These are phyloP conservation scores for Prunus armeniaca DNA, from an alignment of 306 rosid species.

Conservation along the genomic window DNA sequence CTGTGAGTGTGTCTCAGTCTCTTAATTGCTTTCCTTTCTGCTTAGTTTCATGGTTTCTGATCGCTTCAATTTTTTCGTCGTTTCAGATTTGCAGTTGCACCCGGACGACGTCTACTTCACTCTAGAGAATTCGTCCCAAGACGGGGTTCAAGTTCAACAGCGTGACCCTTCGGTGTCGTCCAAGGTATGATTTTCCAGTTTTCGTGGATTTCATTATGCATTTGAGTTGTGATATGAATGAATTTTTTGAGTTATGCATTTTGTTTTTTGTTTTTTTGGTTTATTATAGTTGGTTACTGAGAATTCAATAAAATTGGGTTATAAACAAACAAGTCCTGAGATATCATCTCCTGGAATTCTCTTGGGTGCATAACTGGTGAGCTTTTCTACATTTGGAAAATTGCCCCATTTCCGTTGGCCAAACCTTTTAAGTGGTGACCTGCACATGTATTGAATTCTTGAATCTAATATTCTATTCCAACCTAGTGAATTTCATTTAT, in stretches of 20 bases:
- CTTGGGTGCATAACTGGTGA: not conserved
- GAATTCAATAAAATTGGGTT: not conserved
- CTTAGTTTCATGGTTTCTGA: not conserved
- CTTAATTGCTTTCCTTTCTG: not conserved
- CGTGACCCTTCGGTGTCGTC: constrained; percentile 39
- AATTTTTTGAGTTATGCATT: not conserved
- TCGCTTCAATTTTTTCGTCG: not conserved
- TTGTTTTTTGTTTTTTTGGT: not conserved
- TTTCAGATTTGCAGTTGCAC: constrained; percentile 70
- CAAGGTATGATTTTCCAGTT: constrained; percentile 38
- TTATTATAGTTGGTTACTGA: not conserved
- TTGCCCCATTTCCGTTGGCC: not conserved
- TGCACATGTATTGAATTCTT: not conserved
- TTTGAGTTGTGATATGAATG: not conserved
- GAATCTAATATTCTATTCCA: not conserved
- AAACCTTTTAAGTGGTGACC: not conserved
- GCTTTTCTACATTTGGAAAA: not conserved
- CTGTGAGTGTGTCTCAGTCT: constrained; percentile 35
- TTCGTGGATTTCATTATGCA: not conserved
- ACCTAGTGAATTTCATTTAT: not conserved
- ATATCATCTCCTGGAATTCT: not conserved
- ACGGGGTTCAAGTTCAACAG: constrained; percentile 43
- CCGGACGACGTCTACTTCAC: constrained; percentile 85
- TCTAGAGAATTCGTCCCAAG: constrained; percentile 46
- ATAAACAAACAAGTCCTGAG: not conserved